Conservation (phyloP, 805 yeast genomes). For the Kluyveromyces nonfermentans region DNA sequence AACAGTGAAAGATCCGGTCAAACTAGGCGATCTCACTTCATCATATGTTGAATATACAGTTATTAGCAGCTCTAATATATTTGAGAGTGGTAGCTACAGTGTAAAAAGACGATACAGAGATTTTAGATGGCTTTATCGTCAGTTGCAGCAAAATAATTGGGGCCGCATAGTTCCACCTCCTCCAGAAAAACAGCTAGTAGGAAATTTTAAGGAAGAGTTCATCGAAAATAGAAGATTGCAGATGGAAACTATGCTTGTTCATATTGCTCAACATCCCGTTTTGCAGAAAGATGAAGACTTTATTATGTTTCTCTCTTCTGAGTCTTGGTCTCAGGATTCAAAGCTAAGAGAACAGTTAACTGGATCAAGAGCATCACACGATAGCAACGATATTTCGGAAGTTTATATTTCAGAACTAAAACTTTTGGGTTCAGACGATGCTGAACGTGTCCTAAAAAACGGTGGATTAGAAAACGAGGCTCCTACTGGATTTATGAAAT, state of each 20-base stretch:
- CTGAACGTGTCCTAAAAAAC: conserved; percentile 16
- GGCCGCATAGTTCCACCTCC: conserved; percentile 93
- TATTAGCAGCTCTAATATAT: conserved; percentile 41
- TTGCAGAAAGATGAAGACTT: conserved; percentile 71
- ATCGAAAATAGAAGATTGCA: conserved; percentile 79
- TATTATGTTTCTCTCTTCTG: conserved; percentile 65
- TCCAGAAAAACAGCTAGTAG: conserved; percentile 87
- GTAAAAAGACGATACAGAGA: conserved; percentile 86
- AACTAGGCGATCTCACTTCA: conserved; percentile 82
- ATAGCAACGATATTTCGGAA: conserved; percentile 33
- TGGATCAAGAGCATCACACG: conserved; percentile 42
- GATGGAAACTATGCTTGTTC: conserved; percentile 74
- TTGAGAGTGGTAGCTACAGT: conserved; percentile 34
- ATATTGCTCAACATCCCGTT: conserved; percentile 47
- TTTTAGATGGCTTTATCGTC: conserved; percentile 90
- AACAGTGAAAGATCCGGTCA: conserved; percentile 80
- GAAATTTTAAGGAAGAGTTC: conserved; percentile 83
- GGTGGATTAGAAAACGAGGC: conserved; percentile 38
- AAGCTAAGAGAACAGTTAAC: conserved; percentile 57
- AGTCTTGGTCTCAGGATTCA: conserved; percentile 57
- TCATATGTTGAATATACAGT: conserved; percentile 86
- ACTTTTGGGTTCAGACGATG: conserved; percentile 28
- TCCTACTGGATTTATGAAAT: conserved; percentile 59
- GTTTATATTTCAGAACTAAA: conserved; percentile 26
- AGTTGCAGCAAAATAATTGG: conserved; percentile 75